phyloP scores from a whole-genome alignment of 805 yeast species.

The Starmerella floricola region DNA sequence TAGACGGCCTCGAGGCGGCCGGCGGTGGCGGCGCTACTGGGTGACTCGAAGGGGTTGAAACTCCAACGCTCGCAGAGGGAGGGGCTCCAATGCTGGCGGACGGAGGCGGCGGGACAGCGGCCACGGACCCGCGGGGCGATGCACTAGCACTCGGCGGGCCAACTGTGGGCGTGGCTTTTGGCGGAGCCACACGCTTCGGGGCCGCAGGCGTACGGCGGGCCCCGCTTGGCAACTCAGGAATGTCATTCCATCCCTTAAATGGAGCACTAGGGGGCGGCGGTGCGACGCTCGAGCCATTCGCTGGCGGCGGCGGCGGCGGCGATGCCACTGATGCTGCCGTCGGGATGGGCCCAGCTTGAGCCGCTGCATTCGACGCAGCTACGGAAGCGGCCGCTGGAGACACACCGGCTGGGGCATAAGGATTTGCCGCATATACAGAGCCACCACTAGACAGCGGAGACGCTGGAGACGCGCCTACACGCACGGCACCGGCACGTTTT shows the following conservation, averaged over 20 bases:
- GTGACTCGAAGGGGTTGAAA: constrained; percentile 47
- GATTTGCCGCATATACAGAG: constrained; percentile 20
- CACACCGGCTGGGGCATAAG: constrained; percentile 16
- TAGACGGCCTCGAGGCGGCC: constrained; percentile 24
- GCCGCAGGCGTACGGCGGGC: constrained; percentile 21
- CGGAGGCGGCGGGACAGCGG: constrained; percentile 24
- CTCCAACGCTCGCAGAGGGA: too few species aligned
- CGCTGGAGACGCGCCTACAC: too few species aligned
- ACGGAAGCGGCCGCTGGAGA: constrained; percentile 16
- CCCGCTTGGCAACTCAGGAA: constrained; percentile 19
- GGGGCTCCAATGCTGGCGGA: constrained; percentile 21
- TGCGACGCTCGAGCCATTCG: neutral
- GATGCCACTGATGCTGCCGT: constrained; percentile 6
- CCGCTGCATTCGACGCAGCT: constrained; percentile 12
- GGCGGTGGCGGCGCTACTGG: constrained; percentile 24
- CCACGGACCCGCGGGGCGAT: neutral
- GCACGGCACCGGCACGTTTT: too few species aligned
- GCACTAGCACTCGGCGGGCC: constrained; percentile 11
- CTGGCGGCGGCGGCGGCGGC: constrained; percentile 8
- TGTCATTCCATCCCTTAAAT: constrained; percentile 23
- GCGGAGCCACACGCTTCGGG: constrained; percentile 13
- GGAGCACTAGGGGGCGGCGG: constrained; percentile 8
- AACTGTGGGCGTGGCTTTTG: constrained; percentile 7
- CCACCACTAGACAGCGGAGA: too few species aligned
- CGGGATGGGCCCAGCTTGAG: constrained; percentile 20